Conservation (phyloP, 2,329 filamentous ascomycete genomes). For the Rhynchosporium secalis region DNA sequence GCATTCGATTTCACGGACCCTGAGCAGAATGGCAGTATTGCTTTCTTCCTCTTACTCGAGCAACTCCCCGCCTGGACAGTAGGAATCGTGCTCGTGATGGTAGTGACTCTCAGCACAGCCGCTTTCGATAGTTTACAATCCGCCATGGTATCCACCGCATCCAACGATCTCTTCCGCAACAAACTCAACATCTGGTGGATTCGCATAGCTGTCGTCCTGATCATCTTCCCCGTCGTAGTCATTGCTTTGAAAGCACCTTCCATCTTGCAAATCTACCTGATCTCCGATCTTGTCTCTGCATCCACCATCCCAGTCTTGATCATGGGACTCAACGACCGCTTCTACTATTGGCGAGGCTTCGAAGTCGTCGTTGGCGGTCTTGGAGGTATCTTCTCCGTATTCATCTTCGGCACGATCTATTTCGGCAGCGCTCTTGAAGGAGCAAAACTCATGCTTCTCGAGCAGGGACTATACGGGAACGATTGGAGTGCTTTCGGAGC, state of each 20-base stretch:
- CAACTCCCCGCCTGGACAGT: slow-evolving; percentile 78
- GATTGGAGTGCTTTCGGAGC: slow-evolving; percentile 85
- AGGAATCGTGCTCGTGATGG: slow-evolving; percentile 78
- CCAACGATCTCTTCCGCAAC: slow-evolving; percentile 84
- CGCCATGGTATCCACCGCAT: slow-evolving; percentile 81
- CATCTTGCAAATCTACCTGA: slow-evolving; percentile 79
- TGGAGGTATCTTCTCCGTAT: slow-evolving; percentile 76
- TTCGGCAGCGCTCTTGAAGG: slow-evolving; percentile 66
- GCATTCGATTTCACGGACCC: slow-evolving; percentile 62
- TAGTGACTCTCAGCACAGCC: slow-evolving; percentile 72
- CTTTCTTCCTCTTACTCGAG: slow-evolving; percentile 74
- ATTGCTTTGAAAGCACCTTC: slow-evolving; percentile 72
- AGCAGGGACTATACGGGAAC: slow-evolving; percentile 70
- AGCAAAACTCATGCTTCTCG: slow-evolving; percentile 67
- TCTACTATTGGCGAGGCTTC: slow-evolving; percentile 76
- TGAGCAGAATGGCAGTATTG: slow-evolving; percentile 62
- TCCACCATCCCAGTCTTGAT: slow-evolving; percentile 73
- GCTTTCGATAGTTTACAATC: slow-evolving; percentile 80
- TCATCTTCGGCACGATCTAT: slow-evolving; percentile 78
- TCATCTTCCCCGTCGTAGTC: slow-evolving; percentile 74
- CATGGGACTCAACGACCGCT: slow-evolving; percentile 65
- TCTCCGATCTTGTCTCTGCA: slow-evolving; percentile 77
- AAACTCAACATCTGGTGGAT: slow-evolving; percentile 74
- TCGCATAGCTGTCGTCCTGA: slow-evolving; percentile 64
- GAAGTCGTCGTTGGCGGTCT: slow-evolving; percentile 78